Evolutionary conservation across 306 rosid species (phyloP).

Genomic region (Hylodesmum podocarpum): DNA sequence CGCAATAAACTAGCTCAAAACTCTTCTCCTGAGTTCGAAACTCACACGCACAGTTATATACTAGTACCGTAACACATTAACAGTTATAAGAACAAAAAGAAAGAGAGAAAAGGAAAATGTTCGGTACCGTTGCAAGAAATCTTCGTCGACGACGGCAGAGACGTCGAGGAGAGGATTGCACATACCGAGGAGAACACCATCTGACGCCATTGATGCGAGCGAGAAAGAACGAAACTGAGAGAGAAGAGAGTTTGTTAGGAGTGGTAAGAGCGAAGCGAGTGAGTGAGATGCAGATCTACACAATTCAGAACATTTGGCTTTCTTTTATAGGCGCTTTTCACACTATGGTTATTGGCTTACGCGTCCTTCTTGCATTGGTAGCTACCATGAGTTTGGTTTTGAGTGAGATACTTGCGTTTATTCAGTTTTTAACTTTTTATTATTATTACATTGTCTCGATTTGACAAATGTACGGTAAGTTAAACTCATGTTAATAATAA

Average conservation of each 20-base stretch:
- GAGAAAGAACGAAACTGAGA: neutral
- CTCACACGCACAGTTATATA: neutral
- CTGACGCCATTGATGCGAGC: constrained; percentile 55
- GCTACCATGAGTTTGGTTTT: no score
- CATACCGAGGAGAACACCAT: constrained; percentile 80
- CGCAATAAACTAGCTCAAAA: neutral
- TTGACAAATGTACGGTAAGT: no score
- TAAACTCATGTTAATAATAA: no score
- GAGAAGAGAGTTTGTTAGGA: neutral
- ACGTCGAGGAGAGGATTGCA: constrained; percentile 93
- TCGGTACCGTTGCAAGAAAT: constrained; percentile 58
- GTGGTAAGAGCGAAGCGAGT: neutral
- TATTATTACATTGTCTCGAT: no score
- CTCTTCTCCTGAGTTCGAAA: neutral
- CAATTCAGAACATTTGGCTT: neutral
- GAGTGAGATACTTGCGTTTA: no score
- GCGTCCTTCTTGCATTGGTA: neutral
- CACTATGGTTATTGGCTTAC: neutral
- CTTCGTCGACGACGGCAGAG: constrained; percentile 73
- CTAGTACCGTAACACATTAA: neutral
- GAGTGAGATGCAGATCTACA: constrained; percentile 31
- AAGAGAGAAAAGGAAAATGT: neutral
- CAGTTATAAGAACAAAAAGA: neutral
- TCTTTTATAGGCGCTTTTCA: neutral
- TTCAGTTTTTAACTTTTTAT: no score